Evolutionary conservation across 805 yeast genomes (phyloP).

Genomic region (Candida golubevii): DNA sequence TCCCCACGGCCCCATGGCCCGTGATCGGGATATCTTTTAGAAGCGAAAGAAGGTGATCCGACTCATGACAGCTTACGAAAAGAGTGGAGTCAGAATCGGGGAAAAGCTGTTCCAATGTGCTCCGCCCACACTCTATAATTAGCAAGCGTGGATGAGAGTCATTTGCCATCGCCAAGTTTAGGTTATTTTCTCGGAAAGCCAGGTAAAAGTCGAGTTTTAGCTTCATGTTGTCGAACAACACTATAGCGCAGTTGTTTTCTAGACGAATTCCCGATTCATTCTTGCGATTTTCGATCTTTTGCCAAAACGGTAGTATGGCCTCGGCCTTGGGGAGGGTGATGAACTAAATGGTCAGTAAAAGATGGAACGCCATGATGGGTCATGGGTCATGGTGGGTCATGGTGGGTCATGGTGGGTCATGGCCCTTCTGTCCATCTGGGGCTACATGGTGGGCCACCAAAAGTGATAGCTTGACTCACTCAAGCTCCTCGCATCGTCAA

Average conservation of each 20-base stretch:
- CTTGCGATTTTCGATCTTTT: background rate
- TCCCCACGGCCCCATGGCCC: background rate
- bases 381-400: too few species aligned
- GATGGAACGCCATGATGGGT: too few species aligned
- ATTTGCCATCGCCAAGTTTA: too few species aligned
- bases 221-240: constrained; percentile 8
- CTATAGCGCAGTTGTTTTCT: constrained; percentile 10
- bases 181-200: constrained; percentile 2
- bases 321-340: constrained; percentile 1
- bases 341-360: constrained; percentile 3
- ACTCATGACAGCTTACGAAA: constrained; percentile 2
- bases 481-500: too few species aligned
- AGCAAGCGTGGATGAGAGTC: background rate
- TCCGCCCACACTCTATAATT: constrained; percentile 9
- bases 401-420: too few species aligned
- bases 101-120: background rate
- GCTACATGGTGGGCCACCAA: too few species aligned
- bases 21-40: constrained; percentile 4
- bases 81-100: background rate
- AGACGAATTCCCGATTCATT: background rate
- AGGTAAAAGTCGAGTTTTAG: constrained; percentile 11
- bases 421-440: too few species aligned
- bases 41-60: constrained; percentile 3
- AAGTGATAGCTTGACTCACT: too few species aligned
- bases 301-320: constrained; percentile 2